Base-by-base conservation (phyloP, 805 yeast genomes). In the Hanseniaspora valbyensis region DNA sequence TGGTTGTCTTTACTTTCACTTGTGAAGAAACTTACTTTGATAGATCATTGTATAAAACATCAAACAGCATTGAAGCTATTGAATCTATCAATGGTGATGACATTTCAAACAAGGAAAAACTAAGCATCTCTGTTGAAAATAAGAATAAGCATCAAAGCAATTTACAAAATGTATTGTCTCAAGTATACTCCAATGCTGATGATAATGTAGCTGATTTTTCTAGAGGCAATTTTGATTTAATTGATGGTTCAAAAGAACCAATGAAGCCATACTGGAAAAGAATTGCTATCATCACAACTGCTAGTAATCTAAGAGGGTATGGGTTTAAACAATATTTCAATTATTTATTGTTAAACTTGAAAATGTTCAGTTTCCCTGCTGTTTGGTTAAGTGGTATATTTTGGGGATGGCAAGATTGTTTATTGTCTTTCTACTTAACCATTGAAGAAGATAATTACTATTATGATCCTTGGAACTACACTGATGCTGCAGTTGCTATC, bases 321-420 rank as follows among this genome's bases (percentile, higher is more conserved):
- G 90, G 90, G 1, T 60, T 81, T 64, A 76, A 74, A 59, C 89
- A 83, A 60, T 83, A 83, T 60, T 56, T 74, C 55, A 61, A 68
- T 51, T 74, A 81, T 44, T 65, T 83, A 26, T 51, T 64, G 14
- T 58, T 71, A 53, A 74, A 75, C 61, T 62, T 77, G 54, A 70
- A 77, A 55, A 80, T 79, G 60, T 77, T 79, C 55, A 67, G 69
- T 55, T 78, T 77, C 59, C 85, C 85, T 2, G 82, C 84, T 2
- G 80, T 78, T 13, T 66, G 80, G 57, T 66, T 77, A 22, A 77
- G 83, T 1, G 85, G 86, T 44, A 53, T 80, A n/a, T 76, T 82
- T 55, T 83, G 90, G 90, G 90, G 90, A 41, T 69, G 78, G 52
- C 90, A 83, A 62, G 87, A 81, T 60, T 83, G 87, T 0, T 79